phyloP scores from a whole-genome alignment of 2,329 filamentous ascomycete genomes.

The Colletotrichum orbiculare region DNA sequence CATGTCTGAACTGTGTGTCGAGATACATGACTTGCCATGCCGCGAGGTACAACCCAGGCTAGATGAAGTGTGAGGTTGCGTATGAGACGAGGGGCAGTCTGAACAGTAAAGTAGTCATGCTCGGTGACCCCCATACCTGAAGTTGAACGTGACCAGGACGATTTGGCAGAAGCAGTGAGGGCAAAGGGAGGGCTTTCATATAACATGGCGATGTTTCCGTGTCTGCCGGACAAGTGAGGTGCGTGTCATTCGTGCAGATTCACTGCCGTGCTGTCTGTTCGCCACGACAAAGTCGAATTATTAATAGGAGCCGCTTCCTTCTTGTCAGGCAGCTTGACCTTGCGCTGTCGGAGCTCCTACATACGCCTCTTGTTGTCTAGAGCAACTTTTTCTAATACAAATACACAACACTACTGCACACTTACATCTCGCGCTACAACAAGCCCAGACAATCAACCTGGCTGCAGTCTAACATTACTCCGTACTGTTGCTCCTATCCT shows the following conservation, averaged over 20 bases:
- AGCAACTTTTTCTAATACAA: neutral
- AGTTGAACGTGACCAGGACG: too few species aligned
- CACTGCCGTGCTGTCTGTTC: neutral
- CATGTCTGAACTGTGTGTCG: neutral
- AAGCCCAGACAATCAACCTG: neutral
- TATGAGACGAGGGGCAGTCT: neutral
- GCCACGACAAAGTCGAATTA: conserved; percentile 11
- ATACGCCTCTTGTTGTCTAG: conserved; percentile 16
- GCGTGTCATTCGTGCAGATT: neutral
- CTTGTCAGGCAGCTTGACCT: conserved; percentile 4
- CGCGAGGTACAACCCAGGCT: conserved; percentile 8
- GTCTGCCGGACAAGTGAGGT: neutral
- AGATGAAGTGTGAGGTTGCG: conserved; percentile 1
- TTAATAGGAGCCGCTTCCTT: conserved; percentile 16
- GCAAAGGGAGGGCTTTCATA: conserved; percentile 7
- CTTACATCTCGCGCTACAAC: neutral
- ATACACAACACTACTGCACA: conserved; percentile 6
- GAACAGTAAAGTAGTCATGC: too few species aligned
- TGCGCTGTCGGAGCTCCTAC: conserved; percentile 16
- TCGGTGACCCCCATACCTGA: conserved; percentile 6
- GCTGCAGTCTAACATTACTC: neutral
- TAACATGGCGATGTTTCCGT: conserved; percentile 13
- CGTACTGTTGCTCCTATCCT: too few species aligned
- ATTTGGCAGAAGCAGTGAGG: neutral
- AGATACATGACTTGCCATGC: conserved; percentile 1